These are phyloP conservation scores for Rhytidiadelphus loreus DNA, from an alignment of 225 moss, liverwort and hornwort genomes.

Conservation along the genomic window DNA sequence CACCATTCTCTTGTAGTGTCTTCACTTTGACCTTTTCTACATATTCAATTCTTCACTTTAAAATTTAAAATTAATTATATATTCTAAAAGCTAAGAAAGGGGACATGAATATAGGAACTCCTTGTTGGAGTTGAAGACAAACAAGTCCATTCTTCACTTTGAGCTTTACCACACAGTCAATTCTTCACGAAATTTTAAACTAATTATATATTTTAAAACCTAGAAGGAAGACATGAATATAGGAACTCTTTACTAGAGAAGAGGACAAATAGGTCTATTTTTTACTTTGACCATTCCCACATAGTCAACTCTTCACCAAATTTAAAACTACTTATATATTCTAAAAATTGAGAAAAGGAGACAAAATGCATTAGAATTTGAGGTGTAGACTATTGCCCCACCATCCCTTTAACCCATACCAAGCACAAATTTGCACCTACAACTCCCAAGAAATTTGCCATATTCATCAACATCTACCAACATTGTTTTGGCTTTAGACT, in stretches of 20 bases:
- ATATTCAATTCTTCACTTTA: no score
- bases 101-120: no score
- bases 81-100: no score
- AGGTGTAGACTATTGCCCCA: neutral
- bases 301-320: neutral
- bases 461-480: neutral
- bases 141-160: no score
- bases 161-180: no score
- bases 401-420: accelerated
- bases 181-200: no score
- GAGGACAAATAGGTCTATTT: neutral
- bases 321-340: neutral
- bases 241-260: no score
- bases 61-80: no score
- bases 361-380: neutral
- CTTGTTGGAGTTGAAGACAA: no score
- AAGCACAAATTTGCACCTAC: neutral
- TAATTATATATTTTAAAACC: neutral
- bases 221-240: no score
- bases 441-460: neutral
- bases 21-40: no score
- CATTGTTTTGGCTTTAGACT: neutral
- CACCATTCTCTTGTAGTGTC: no score
- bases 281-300: neutral
- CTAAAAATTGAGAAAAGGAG: accelerated